These are phyloP conservation scores for Aquilaria agallochum DNA, from an alignment of 441 rosid genomes.

Conservation along the genomic window DNA sequence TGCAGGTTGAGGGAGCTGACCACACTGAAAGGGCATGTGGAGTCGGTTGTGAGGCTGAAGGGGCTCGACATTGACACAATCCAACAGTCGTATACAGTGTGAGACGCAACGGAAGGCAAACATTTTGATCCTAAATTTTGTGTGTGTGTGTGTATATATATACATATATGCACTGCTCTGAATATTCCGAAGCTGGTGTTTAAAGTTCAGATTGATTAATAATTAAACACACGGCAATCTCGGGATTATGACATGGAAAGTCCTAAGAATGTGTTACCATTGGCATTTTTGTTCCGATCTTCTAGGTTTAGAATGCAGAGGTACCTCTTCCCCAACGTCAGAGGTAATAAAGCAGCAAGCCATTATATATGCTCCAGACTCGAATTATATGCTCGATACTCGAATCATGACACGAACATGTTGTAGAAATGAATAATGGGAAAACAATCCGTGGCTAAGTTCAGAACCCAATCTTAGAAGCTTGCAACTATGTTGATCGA, in stretches of 20 bases:
- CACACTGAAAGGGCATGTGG: constrained; percentile 39
- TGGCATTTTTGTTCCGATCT: too few relatives aligned
- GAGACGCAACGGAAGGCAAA: background rate
- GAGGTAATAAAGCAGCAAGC: too few relatives aligned
- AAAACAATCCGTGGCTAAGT: too few relatives aligned
- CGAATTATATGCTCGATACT: too few relatives aligned
- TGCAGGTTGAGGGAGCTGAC: constrained; percentile 40
- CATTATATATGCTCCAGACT: too few relatives aligned
- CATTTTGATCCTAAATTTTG: constrained; percentile 8
- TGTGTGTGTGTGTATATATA: background rate
- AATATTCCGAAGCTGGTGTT: background rate
- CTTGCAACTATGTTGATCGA: too few relatives aligned
- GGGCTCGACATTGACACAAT: constrained; percentile 41
- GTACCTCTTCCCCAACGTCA: too few relatives aligned
- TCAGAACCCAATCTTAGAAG: too few relatives aligned
- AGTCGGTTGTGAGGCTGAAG: constrained; percentile 34
- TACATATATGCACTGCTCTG: background rate
- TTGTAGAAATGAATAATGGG: too few relatives aligned
- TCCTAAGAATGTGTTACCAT: too few relatives aligned
- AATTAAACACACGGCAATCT: background rate
- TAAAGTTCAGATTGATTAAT: background rate
- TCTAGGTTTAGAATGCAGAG: too few relatives aligned
- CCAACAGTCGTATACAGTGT: constrained; percentile 35
- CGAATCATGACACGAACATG: too few relatives aligned
- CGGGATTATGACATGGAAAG: background rate